Evolutionary conservation across 1,284 basidiomycete species (phyloP).

Genomic region (Ustilago cynodontis): DNA sequence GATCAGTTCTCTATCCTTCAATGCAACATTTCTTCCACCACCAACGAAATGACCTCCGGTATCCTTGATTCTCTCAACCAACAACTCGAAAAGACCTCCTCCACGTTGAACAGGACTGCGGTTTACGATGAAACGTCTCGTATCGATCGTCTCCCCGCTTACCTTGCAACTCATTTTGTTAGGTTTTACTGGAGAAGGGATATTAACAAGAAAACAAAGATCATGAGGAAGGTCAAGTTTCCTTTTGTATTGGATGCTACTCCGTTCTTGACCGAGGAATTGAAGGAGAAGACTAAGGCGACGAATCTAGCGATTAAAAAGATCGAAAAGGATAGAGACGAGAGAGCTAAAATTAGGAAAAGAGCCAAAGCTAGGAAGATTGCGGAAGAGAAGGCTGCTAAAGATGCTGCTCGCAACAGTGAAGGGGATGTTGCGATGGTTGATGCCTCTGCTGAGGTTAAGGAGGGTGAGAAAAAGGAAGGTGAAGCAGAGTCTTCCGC

Average conservation of each 20-base stretch:
- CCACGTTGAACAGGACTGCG: slow-evolving; percentile 82
- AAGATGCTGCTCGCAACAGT: slow-evolving; percentile 53
- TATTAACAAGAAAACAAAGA: slow-evolving; percentile 78
- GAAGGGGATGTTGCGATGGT: slow-evolving; percentile 74
- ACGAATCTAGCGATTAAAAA: slow-evolving; percentile 80
- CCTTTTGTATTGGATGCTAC: slow-evolving; percentile 85
- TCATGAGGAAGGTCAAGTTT: slow-evolving; percentile 91
- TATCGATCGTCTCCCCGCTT: slow-evolving; percentile 82
- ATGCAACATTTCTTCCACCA: slow-evolving; percentile 87
- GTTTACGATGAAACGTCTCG: slow-evolving; percentile 86
- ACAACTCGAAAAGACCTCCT: slow-evolving; percentile 86
- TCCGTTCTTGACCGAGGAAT: slow-evolving; percentile 84
- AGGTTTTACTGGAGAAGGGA: slow-evolving; percentile 95
- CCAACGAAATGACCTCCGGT: slow-evolving; percentile 90
- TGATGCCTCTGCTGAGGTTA: slow-evolving; percentile 70
- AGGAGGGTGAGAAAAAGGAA: not conserved
- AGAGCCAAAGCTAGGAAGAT: slow-evolving; percentile 75
- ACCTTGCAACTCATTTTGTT: slow-evolving; percentile 90
- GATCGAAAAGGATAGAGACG: slow-evolving; percentile 84
- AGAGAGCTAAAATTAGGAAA: slow-evolving; percentile 85
- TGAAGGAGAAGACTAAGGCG: slow-evolving; percentile 80
- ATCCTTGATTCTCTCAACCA: slow-evolving; percentile 86
- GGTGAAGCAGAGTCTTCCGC: not conserved
- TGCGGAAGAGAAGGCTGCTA: slow-evolving; percentile 53
- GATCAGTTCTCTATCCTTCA: slow-evolving; percentile 90